Evolutionary conservation across 345 rosid genomes (phyloP), one percentile per base, ranked within the genome.

Genomic region (Barbarea vulgaris): DNA sequence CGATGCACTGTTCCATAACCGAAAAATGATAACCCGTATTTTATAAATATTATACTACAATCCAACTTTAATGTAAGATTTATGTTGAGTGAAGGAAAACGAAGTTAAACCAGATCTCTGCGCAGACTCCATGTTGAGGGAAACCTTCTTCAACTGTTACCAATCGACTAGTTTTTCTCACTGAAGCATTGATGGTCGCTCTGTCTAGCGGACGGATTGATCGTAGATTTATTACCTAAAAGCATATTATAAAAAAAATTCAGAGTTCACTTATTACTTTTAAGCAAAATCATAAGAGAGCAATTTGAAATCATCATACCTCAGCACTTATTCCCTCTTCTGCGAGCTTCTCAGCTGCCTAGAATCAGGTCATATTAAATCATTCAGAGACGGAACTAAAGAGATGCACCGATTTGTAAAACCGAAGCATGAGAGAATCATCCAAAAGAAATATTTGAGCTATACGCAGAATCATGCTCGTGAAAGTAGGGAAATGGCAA

Each of bases 101-200:
- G 70, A 71, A 41, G 47, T 25, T 44, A 67, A 9, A 84, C 96
- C 97, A 90, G 83, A 92, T 95, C 77, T 92, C 99, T 47, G 99
- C 97, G 13, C 99, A 94, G 56, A 95, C 87, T 57, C 96, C 98
- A 71, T 91, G 91, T 76, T 93, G 96, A 61, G 97, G 98, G 79
- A 89, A 89, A 53, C 93, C 97, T 86, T 91, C 97, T 79, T 95
- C 99, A 9, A 95, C 90, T 33, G 99, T 92, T 22, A 95, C 93
- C 73, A 95, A 87, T 74, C 99, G 85, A 88, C 87, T 95, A 34
- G 99, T 95, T 82, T 95, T 95, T 75, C 93, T 86, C 21, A 95
- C 97, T 22, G 99, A 95, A 64, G 88, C 82, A 61, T 92, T 95
- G 76, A 95, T 95, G 27, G 87, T 78, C 36, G 87, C 73, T 87